Evolutionary conservation across 2,329 filamentous ascomycete genomes (phyloP), one percentile per base, ranked within the genome.

Genomic region (Penicillium hordei): DNA sequence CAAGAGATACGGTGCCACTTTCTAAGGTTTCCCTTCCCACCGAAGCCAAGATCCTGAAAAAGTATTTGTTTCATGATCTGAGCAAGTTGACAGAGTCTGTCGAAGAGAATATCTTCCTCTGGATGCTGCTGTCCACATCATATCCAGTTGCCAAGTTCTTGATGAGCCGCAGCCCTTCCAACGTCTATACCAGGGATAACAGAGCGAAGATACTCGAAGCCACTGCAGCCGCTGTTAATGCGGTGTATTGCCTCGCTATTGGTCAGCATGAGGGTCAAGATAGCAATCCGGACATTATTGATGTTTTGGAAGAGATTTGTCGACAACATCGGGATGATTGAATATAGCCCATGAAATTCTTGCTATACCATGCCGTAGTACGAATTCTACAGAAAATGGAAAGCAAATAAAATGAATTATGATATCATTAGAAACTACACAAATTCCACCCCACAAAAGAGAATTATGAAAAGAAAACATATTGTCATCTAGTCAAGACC

Each of bases 401-500:
- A 39, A 13, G 3, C 6, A 21, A 21, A 10, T n/a, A n/a, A 43
- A 13, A 29, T 17, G 4, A n/a, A 43, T 17, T 43, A 2, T 3
- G 19, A 13, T 7, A 19, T 4, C n/a, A 40, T 13, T 12, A 33
- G 2, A 8, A 21, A 7, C 8, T 21, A 13, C 25, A 43, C 10
- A n/a, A 29, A 13, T 13, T n/a, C 2, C 10, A 5, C 25, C 6
- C 15, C 8, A 4, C 9, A n/a, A 40, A 12, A 23, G 21, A 23
- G 21, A 23, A n/a, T n/a, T n/a, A n/a, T n/a, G n/a, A 23, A 23
- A 23, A 3, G 3, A 23, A 23, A 23, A 23, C 17, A 4, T 19
- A 25, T 10, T 21, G 2, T 39, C 17, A 27, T 15, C 49, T 57
- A 66, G 33, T 65, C 60, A 31, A 63, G 33, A 10, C 63, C 64